Conservation (phyloP, 2,329 filamentous ascomycete genomes). For the Fusarium annulatum region DNA sequence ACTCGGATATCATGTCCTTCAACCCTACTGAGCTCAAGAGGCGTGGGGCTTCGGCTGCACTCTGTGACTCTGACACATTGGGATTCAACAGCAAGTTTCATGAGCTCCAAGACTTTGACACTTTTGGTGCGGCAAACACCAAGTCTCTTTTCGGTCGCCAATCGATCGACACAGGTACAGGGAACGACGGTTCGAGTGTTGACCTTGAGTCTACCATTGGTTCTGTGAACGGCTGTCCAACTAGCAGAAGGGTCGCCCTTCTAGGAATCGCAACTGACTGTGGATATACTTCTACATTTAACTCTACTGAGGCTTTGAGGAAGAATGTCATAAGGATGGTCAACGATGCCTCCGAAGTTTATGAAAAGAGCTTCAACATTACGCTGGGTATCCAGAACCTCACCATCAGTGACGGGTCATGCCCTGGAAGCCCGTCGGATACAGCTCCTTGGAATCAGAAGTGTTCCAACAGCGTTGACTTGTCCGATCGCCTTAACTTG, state of each 20-base stretch:
- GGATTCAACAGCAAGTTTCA: slow-evolving; percentile 78
- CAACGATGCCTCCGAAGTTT: slow-evolving; percentile 87
- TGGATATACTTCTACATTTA: slow-evolving; percentile 81
- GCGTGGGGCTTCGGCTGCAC: slow-evolving; percentile 60
- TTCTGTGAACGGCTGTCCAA: slow-evolving; percentile 84
- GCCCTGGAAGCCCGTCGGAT: slow-evolving; percentile 74
- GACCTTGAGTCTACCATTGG: slow-evolving; percentile 85
- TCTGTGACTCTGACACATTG: slow-evolving; percentile 81
- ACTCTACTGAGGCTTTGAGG: slow-evolving; percentile 68
- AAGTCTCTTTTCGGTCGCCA: slow-evolving; percentile 78
- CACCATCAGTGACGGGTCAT: slow-evolving; percentile 79
- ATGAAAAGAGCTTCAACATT: slow-evolving; percentile 94
- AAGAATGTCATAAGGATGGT: slow-evolving; percentile 84
- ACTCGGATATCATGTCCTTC: slow-evolving; percentile 78
- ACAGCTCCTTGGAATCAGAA: slow-evolving; percentile 85
- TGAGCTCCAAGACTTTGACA: slow-evolving; percentile 62
- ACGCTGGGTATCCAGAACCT: slow-evolving; percentile 90
- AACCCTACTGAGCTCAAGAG: slow-evolving; percentile 72
- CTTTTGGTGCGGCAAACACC: slow-evolving; percentile 71
- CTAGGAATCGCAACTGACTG: slow-evolving; percentile 95
- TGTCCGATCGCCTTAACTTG: slow-evolving; percentile 82
- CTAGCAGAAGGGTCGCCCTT: slow-evolving; percentile 89
- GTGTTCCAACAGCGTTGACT: slow-evolving; percentile 72
- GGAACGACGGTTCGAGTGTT: slow-evolving; percentile 77
- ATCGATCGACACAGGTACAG: slow-evolving; percentile 72